Evolutionary conservation across 2,329 filamentous ascomycete species (phyloP), one percentile per base, ranked within the genome.

Genomic region (Rachicladosporium sp.): DNA sequence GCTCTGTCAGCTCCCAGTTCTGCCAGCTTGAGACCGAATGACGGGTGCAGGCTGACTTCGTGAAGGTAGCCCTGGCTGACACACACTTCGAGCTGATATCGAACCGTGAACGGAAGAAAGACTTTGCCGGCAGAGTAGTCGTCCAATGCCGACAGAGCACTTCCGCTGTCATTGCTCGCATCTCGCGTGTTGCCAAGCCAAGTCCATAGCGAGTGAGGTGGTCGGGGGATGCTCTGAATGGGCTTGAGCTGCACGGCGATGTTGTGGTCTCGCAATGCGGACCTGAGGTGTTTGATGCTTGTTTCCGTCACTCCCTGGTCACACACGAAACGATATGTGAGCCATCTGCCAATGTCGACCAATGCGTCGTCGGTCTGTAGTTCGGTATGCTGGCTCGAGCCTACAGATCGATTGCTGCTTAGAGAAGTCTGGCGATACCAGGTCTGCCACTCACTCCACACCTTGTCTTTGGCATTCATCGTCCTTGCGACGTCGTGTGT

Each of bases 21-120:
- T 6, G 35, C 31, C 27, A 42, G 12, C 19, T 9, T 11, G 19
- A 31, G 29, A 11, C 34, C 39, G 31, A 37, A 42, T 1, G 35
- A 33, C 9, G 38, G 30, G 31, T 9, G 11, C 13, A 42, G 27
- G 35, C 73, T 82, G 54, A 85, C 75, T 57, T 95, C 89, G 38
- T 80, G 80, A 9, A 98, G 63, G 19, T 77, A 68, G 0, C 79
- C 78, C 21, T 81, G 75, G 0, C 88, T 93, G n/a, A 96, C 70
- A 55, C 89, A 96, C 0, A 85, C 88, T 58, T 98, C 89, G 0
- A 98, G 72, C 56, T 94, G 87, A 54, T 96, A 98, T 10, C 85
- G 74, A 1, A 94, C 74, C 1, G 76, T 64, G 45, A 87, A 95
- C 0, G 65, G 46, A 2, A 66, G 57, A 13, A 60, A 44, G 8